These are phyloP conservation scores for Russula olivacea DNA, from an alignment of 768 basidiomycete species.

Conservation along the genomic window DNA sequence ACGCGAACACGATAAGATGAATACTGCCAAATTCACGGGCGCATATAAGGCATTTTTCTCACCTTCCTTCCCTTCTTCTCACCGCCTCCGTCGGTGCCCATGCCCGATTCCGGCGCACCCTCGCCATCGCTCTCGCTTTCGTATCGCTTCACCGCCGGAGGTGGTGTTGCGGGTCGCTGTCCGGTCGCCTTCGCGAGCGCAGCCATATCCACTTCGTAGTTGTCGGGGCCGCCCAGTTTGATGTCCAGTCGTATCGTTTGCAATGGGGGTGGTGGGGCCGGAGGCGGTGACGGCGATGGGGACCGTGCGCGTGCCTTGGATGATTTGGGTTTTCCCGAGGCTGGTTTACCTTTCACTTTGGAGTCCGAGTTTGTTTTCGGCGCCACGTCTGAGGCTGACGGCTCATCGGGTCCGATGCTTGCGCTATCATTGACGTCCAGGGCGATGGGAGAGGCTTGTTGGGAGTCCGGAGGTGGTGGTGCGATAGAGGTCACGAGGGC, in stretches of 20 bases:
- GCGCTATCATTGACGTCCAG: slow-evolving; percentile 13
- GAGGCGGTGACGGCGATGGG: slow-evolving; percentile 55
- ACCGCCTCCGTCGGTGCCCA: slow-evolving; percentile 30
- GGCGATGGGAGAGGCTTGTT: slow-evolving; percentile 7
- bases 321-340: slow-evolving; percentile 45
- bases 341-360: slow-evolving; percentile 25
- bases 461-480: slow-evolving; percentile 17
- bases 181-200: slow-evolving; percentile 55
- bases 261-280: slow-evolving; percentile 43
- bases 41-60: neutral
- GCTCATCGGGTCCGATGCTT: slow-evolving; percentile 24
- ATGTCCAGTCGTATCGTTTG: slow-evolving; percentile 67
- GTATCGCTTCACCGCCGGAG: slow-evolving; percentile 33
- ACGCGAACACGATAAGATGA: neutral
- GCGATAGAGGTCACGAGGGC: slow-evolving; percentile 13
- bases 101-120: slow-evolving; percentile 27
- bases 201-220: slow-evolving; percentile 68
- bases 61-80: slow-evolving; percentile 38
- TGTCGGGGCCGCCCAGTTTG: slow-evolving; percentile 60
- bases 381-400: slow-evolving; percentile 23
- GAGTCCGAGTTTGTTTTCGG: slow-evolving; percentile 23
- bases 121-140: slow-evolving; percentile 52
- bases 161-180: slow-evolving; percentile 56
- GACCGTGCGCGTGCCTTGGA: slow-evolving; percentile 41
- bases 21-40: neutral